phyloP scores from a whole-genome alignment of 2,329 filamentous ascomycete species.

The Clarireedia sp. region DNA sequence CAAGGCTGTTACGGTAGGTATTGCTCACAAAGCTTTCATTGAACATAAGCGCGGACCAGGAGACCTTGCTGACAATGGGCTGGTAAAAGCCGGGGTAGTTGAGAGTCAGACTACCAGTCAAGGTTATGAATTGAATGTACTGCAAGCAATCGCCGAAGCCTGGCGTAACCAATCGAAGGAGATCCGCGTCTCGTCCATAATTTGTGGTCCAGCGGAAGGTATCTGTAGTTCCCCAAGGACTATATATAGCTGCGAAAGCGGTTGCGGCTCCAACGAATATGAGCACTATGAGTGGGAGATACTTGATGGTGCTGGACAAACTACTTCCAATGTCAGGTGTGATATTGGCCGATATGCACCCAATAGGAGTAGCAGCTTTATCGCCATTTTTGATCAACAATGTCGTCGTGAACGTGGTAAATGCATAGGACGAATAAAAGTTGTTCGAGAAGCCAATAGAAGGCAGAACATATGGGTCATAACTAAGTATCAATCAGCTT shows the following conservation, averaged over 20 bases:
- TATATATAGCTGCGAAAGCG: slow-evolving; percentile 75
- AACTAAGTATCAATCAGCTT: slow-evolving; percentile 21
- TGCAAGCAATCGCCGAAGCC: slow-evolving; percentile 95
- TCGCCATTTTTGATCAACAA: slow-evolving; percentile 73
- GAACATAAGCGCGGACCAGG: slow-evolving; percentile 89
- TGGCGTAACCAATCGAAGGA: slow-evolving; percentile 85
- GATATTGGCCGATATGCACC: slow-evolving; percentile 73
- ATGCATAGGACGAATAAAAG: slow-evolving; percentile 76
- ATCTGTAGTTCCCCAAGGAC: slow-evolving; percentile 87
- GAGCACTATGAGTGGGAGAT: slow-evolving; percentile 70
- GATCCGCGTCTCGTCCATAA: slow-evolving; percentile 86
- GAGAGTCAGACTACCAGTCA: slow-evolving; percentile 81
- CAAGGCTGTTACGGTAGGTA: slow-evolving; percentile 55
- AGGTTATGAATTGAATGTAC: slow-evolving; percentile 86
- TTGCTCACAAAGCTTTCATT: slow-evolving; percentile 79
- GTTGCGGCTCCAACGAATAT: slow-evolving; percentile 76
- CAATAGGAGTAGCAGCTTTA: slow-evolving; percentile 51
- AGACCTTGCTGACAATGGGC: slow-evolving; percentile 76
- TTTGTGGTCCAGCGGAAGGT: slow-evolving; percentile 97
- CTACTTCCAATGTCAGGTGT: slow-evolving; percentile 70
- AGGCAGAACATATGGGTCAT: slow-evolving; percentile 45
- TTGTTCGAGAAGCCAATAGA: slow-evolving; percentile 67
- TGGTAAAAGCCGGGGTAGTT: slow-evolving; percentile 93
- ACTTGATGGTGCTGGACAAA: slow-evolving; percentile 63
- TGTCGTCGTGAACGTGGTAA: slow-evolving; percentile 70